Conservation (phyloP, 768 basidiomycete species). For the Russula lepida region DNA sequence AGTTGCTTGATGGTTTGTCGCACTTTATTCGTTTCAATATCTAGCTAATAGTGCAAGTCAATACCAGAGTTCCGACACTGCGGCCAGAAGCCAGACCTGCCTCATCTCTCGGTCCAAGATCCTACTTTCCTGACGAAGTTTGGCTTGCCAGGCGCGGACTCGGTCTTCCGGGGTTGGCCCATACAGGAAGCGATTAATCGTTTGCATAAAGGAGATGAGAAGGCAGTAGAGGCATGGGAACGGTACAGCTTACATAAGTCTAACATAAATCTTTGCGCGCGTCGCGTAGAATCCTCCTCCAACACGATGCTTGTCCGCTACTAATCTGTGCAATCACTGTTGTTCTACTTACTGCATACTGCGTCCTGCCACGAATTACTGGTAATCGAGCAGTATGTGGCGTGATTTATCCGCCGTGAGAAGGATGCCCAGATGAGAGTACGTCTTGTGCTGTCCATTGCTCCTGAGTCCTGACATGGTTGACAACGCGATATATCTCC, state of each 20-base stretch:
- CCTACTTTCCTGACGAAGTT: slow-evolving; percentile 74
- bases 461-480: too few relatives aligned
- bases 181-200: slow-evolving; percentile 89
- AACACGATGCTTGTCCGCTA: too few relatives aligned
- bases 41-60: slow-evolving; percentile 46
- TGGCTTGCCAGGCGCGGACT: slow-evolving; percentile 84
- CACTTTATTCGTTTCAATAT: slow-evolving; percentile 72
- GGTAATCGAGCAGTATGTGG: neutral
- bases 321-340: neutral
- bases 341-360: neutral
- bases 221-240: too few relatives aligned
- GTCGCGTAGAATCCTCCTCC: too few relatives aligned
- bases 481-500: neutral
- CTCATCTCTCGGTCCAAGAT: slow-evolving; percentile 89
- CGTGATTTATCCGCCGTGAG: neutral
- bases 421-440: neutral
- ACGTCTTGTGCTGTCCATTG: neutral
- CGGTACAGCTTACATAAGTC: too few relatives aligned
- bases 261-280: too few relatives aligned
- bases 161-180: slow-evolving; percentile 95
- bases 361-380: neutral
- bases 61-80: slow-evolving; percentile 16
- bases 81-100: slow-evolving; percentile 54
- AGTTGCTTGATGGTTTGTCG: slow-evolving; percentile 77
- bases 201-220: slow-evolving; percentile 47